Percentiles rank a stretch among this genome's conserved stretches.
phyloP scores from a whole-genome alignment of 1,284 basidiomycete genomes.

The Violaceomyces palustris region DNA sequence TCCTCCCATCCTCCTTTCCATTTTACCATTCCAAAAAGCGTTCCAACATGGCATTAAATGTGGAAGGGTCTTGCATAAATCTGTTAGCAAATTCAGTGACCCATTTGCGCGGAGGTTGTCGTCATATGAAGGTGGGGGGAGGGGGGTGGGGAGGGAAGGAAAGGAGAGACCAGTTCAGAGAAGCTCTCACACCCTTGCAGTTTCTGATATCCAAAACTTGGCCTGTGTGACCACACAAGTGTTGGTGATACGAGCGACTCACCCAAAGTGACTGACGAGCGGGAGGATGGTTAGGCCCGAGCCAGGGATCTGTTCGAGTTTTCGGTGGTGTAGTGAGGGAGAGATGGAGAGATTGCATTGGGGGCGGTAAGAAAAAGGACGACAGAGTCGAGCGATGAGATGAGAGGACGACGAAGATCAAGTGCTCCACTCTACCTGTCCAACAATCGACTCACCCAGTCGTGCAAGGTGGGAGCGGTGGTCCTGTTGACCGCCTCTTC shows the following conservation, averaged over 20 bases:
- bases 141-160: too few relatives aligned
- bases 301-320: constrained; percentile 1
- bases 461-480: neutral
- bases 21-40: constrained; percentile 1
- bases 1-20: too few relatives aligned
- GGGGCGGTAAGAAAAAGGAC: too few relatives aligned
- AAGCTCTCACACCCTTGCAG: neutral
- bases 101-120: too few relatives aligned
- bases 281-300: constrained; percentile 1
- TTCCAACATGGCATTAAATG: neutral
- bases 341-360: too few relatives aligned
- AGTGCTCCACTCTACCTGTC: too few relatives aligned
- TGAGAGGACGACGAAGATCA: too few relatives aligned
- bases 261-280: neutral
- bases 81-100: neutral
- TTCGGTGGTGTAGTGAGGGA: neutral
- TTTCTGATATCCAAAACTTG: neutral
- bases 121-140: too few relatives aligned
- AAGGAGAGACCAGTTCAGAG: too few relatives aligned
- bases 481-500: constrained; percentile 1
- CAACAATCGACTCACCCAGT: constrained; percentile 2
- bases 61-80: constrained; percentile 1
- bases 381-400: too few relatives aligned
- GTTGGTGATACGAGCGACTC: neutral
- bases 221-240: too few relatives aligned